Percentiles rank a stretch among this genome's conserved stretches.
Evolutionary conservation across 441 rosid species (phyloP).

Genomic region (Isatis lusitanica): DNA sequence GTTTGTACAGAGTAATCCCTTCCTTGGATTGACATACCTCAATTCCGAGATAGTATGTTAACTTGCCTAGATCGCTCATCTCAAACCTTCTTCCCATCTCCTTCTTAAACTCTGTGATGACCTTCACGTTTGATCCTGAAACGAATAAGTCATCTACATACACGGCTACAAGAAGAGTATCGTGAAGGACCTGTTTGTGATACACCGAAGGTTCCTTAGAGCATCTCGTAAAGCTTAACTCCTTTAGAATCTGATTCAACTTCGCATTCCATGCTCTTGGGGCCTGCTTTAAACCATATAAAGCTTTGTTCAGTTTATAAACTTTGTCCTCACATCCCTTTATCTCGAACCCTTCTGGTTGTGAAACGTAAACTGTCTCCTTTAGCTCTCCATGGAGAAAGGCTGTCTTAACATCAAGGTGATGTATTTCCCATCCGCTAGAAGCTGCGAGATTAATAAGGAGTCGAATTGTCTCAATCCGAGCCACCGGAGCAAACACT

Average conservation of each 20-base stretch:
- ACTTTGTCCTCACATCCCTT: not conserved
- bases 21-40: rapidly evolving
- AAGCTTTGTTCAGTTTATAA: not conserved
- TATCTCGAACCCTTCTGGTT: not conserved
- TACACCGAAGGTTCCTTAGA: not conserved
- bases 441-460: too few relatives aligned
- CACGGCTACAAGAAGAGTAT: not conserved
- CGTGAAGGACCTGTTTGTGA: not conserved
- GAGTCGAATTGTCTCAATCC: too few relatives aligned
- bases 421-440: too few relatives aligned
- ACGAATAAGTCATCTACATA: not conserved
- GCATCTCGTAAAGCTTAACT: not conserved
- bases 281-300: not conserved
- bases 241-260: not conserved
- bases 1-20: not conserved
- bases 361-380: not conserved
- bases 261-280: not conserved
- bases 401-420: too few relatives aligned
- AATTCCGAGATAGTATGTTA: not conserved
- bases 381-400: too few relatives aligned
- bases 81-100: not conserved
- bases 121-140: not conserved
- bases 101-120: not conserved
- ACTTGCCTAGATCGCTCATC: not conserved
- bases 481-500: too few relatives aligned